Percentiles rank a stretch among this genome's conserved stretches.
Conservation (phyloP, 2,329 filamentous ascomycete species). For the Apiospora pterosperma region DNA sequence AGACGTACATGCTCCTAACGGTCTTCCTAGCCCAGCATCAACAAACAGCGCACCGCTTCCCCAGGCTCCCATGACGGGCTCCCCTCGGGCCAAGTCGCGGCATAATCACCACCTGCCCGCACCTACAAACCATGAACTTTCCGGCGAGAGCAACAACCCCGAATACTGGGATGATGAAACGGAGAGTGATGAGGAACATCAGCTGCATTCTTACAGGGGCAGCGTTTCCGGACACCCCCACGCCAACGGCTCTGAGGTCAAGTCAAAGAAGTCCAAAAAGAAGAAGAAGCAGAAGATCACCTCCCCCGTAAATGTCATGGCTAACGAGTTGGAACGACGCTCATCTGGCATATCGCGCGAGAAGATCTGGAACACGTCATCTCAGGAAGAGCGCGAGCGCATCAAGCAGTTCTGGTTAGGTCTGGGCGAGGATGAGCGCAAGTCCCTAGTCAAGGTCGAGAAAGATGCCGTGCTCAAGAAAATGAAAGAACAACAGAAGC, state of each 20-base stretch:
- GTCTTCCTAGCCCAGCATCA: conserved; percentile 34
- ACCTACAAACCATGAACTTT: conserved; percentile 18
- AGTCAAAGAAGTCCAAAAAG: conserved; percentile 63
- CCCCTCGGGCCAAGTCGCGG: conserved; percentile 7
- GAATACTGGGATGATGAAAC: conserved; percentile 52
- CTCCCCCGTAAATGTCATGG: conserved; percentile 15
- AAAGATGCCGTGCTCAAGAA: conserved; percentile 97
- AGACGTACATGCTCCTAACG: conserved; percentile 32
- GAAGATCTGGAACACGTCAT: conserved; percentile 97
- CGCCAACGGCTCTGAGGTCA: conserved; percentile 33
- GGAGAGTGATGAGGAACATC: conserved; percentile 54
- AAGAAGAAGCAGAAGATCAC: conserved; percentile 59
- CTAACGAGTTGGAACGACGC: conserved; percentile 13
- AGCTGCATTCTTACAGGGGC: conserved; percentile 33
- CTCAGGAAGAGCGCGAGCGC: conserved; percentile 88
- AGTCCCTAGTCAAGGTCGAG: conserved; percentile 94
- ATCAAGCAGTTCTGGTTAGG: conserved; percentile 99
- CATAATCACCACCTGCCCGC: conserved; percentile 29
- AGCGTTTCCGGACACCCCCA: conserved; percentile 36
- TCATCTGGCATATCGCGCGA: conserved; percentile 60
- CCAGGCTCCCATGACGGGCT: background rate
- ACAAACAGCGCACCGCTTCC: conserved; percentile 22
- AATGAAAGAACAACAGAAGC: conserved; percentile 99
- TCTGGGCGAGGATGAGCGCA: conserved; percentile 88
- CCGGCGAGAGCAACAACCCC: conserved; percentile 16